These are phyloP conservation scores for Alternaria atra DNA, from an alignment of 2,329 filamentous ascomycete genomes.

Conservation along the genomic window DNA sequence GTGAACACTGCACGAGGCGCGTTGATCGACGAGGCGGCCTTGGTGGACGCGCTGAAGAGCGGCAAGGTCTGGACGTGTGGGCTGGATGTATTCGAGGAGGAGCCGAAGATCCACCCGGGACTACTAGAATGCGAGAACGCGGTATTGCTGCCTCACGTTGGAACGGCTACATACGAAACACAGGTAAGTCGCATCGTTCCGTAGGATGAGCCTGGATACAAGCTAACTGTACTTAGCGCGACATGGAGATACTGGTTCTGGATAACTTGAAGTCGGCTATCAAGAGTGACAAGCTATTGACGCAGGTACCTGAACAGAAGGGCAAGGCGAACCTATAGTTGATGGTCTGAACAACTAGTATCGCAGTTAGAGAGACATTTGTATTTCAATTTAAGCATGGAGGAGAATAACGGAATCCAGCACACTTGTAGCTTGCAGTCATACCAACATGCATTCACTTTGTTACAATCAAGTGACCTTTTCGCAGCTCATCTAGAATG, in stretches of 20 bases:
- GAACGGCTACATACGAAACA: constrained; percentile 67
- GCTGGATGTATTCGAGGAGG: constrained; percentile 67
- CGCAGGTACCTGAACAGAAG: constrained; percentile 69
- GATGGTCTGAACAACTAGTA: neutral
- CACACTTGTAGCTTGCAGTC: neutral
- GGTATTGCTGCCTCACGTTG: constrained; percentile 68
- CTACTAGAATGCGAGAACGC: constrained; percentile 60
- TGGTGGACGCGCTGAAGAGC: constrained; percentile 63
- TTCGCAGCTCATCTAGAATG: neutral
- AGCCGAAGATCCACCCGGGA: constrained; percentile 63
- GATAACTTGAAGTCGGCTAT: constrained; percentile 66
- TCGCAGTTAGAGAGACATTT: neutral
- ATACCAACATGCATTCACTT: neutral
- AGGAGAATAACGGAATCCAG: neutral
- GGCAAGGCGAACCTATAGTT: constrained; percentile 42
- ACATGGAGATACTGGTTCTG: constrained; percentile 68
- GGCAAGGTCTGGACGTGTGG: constrained; percentile 65
- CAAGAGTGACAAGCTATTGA: constrained; percentile 65
- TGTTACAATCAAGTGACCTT: neutral
- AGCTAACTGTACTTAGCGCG: constrained; percentile 47
- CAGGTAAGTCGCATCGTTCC: constrained; percentile 51
- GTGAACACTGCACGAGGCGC: constrained; percentile 67
- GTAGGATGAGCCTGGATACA: neutral
- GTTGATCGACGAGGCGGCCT: constrained; percentile 65
- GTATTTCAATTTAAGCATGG: neutral